Percentiles rank a stretch among this genome's conserved stretches.
These are phyloP conservation scores for Yamadazyma triangularis DNA, from an alignment of 1,139 yeast genomes.

Conservation along the genomic window DNA sequence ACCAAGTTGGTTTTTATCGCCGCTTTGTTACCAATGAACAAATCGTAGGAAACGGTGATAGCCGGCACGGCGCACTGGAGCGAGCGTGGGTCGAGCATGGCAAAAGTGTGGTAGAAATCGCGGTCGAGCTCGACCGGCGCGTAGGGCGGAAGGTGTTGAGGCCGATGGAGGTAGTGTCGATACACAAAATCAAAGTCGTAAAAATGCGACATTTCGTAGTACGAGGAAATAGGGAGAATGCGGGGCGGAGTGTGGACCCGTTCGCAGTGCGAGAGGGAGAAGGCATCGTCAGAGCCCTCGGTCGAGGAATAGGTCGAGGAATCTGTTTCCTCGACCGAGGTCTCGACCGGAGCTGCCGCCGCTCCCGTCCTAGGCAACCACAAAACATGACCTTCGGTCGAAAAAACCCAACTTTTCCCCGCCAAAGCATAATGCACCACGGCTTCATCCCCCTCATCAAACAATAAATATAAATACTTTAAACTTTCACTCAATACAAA, in stretches of 20 bases:
- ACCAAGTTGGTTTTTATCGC: no score
- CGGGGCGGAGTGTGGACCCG: no score
- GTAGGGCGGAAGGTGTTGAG: constrained; percentile 24
- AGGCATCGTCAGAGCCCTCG: no score
- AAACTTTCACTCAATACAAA: constrained; percentile 84
- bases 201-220: constrained; percentile 32
- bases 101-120: constrained; percentile 24
- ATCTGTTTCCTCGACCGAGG: no score
- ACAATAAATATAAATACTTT: constrained; percentile 75
- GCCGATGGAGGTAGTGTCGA: constrained; percentile 30
- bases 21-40: constrained; percentile 34
- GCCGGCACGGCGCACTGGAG: constrained; percentile 22
- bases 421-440: constrained; percentile 35
- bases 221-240: no score
- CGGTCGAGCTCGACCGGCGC: constrained; percentile 32
- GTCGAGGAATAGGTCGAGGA: no score
- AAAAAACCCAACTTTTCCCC: constrained; percentile 61
- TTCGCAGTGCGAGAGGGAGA: no score
- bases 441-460: constrained; percentile 61
- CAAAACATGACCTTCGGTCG: constrained; percentile 92
- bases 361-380: no score
- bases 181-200: constrained; percentile 39
- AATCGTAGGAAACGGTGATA: constrained; percentile 24
- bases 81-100: constrained; percentile 18
- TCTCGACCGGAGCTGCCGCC: no score